Evolutionary conservation across 345 rosid genomes (phyloP), one percentile per base, ranked within the genome.

Genomic region (Punica granatum): DNA sequence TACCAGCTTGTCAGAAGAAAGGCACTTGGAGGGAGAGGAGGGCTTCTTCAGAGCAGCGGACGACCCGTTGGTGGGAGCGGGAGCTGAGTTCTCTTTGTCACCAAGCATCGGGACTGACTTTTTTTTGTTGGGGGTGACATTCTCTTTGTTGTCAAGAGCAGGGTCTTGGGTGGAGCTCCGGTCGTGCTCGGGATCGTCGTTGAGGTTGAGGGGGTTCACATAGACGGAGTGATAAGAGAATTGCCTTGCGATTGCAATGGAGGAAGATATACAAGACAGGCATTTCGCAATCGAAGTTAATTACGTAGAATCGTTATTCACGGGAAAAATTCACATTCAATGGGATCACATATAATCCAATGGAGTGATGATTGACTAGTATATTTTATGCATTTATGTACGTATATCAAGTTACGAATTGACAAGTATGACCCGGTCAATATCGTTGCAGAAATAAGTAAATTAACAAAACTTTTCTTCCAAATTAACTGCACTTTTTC

Each of bases 31-130:
- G 61, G 26, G 61, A 56, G 61, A 34, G 37, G 64, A 32, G 49
- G 69, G 5, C 39, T 26, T 63, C 54, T 61, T 77, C 26, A 79
- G 66, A 67, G 69, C 32, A 51, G 70, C 79, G 33, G 77, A 68
- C 67, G 79, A 66, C 32, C 79, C 83, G 16, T 79, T 74, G 66
- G 76, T 16, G 13, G 77, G 82, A 14, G 73, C 70, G 42, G 79
- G 76, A 69, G 34, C 61, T 56, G 61, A 30, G 6, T 82, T 85
- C 66, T 81, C 88, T 36, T 83, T 86, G 64, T 77, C 79, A 30
- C 42, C 48, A 32, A 65, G 56, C 69, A 39, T 12, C 69, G 61
- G 72, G 30, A 26, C 61, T 2, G 23, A 8, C n/a, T 30, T 36
- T 54, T 39, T 62, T 30, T 63, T 15, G 69, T 66, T 34, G 66